phyloP scores from a whole-genome alignment of 176 grass and related monocot species.

The Musa acuminata region DNA sequence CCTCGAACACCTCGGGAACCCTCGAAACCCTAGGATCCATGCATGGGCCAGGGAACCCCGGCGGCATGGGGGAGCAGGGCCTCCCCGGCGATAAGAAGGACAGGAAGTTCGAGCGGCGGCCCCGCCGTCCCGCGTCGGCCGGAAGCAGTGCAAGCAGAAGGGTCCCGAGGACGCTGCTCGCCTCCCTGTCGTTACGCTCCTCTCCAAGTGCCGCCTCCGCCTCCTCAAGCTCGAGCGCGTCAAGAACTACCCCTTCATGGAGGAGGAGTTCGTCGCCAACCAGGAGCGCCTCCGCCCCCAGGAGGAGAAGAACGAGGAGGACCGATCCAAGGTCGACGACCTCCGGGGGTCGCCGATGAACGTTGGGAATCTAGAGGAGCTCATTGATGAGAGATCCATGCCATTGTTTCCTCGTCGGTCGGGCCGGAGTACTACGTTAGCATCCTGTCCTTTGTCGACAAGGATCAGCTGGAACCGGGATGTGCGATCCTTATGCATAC shows the following conservation, averaged over 20 bases:
- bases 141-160: slow-evolving; percentile 16
- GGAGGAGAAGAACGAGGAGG: slow-evolving; percentile 20
- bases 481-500: slow-evolving; percentile 10
- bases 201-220: slow-evolving; percentile 14
- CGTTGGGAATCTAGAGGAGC: slow-evolving; percentile 11
- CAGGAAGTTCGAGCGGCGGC: slow-evolving; percentile 12
- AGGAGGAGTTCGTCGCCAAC: slow-evolving; percentile 16
- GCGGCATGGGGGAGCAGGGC: slow-evolving; percentile 12
- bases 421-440: slow-evolving; percentile 16
- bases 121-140: slow-evolving; percentile 8
- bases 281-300: slow-evolving; percentile 14
- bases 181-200: neutral
- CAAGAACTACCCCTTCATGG: slow-evolving; percentile 17
- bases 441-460: slow-evolving; percentile 15
- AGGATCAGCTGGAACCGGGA: slow-evolving; percentile 14
- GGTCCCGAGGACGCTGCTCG: neutral
- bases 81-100: slow-evolving; percentile 1
- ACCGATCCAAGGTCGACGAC: slow-evolving; percentile 14
- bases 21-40: neutral
- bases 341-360: slow-evolving; percentile 13
- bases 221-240: slow-evolving; percentile 15
- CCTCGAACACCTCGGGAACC: no score
- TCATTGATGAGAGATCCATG: slow-evolving; percentile 9
- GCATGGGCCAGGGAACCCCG: slow-evolving; percentile 12
- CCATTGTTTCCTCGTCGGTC: slow-evolving; percentile 12